Evolutionary conservation across 352 stramenopile species (phyloP).

Genomic region (Globisporangium splendens): DNA sequence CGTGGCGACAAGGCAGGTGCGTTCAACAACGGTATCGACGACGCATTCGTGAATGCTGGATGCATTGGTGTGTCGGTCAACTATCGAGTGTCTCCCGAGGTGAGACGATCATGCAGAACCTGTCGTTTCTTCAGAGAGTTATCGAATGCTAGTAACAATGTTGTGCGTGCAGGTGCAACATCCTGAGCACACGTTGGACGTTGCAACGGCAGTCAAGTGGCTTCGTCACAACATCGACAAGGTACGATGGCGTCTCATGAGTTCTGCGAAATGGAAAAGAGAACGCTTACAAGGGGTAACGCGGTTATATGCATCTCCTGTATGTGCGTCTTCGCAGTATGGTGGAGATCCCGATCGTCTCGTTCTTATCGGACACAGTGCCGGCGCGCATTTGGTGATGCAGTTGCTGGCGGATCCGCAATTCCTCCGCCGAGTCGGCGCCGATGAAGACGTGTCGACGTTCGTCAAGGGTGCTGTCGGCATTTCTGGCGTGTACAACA

Average conservation of each 20-base stretch:
- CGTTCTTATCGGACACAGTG: constrained; percentile 69
- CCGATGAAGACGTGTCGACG: constrained; percentile 25
- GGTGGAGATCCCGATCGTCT: constrained; percentile 60
- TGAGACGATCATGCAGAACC: constrained; percentile 12
- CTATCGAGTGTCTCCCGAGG: constrained; percentile 79
- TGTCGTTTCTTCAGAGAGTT: not conserved
- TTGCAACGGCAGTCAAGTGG: constrained; percentile 60
- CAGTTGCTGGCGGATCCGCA: constrained; percentile 57
- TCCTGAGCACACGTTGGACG: constrained; percentile 62
- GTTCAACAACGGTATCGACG: constrained; percentile 63
- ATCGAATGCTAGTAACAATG: too few species aligned
- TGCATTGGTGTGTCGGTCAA: constrained; percentile 70
- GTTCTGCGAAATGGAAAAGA: too few species aligned
- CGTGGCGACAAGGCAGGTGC: constrained; percentile 70
- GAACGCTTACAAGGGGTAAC: not conserved
- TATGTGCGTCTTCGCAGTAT: constrained; percentile 33
- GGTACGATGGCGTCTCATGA: constrained; percentile 19
- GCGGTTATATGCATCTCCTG: not conserved
- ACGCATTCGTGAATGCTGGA: constrained; percentile 47
- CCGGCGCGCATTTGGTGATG: constrained; percentile 77
- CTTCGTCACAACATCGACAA: constrained; percentile 62
- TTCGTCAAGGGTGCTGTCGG: constrained; percentile 60
- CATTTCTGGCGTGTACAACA: constrained; percentile 85
- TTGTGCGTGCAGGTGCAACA: constrained; percentile 33
- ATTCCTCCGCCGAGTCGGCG: constrained; percentile 34